Percentiles rank a stretch among this genome's conserved stretches.
Evolutionary conservation across 2,329 filamentous ascomycete genomes (phyloP).

Genomic region (Chrysoporthe deuterocubensis): DNA sequence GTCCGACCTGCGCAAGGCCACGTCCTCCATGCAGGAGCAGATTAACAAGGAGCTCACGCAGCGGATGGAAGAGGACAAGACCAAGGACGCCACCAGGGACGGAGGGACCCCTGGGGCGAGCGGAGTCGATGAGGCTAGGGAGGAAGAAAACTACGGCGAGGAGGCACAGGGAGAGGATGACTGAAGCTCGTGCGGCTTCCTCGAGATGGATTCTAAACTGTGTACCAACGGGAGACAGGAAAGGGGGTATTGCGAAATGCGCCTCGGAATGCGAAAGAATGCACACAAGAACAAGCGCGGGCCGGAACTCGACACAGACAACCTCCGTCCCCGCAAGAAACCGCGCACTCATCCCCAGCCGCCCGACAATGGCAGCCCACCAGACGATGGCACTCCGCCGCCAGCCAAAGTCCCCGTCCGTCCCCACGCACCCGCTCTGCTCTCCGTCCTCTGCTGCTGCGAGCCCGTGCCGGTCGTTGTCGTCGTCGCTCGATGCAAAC

Average conservation of each 20-base stretch:
- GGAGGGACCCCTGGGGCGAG: constrained; percentile 30
- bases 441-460: constrained; percentile 2
- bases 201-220: background rate
- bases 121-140: constrained; percentile 56
- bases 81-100: constrained; percentile 43
- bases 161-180: constrained; percentile 73
- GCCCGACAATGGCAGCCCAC: background rate
- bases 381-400: background rate
- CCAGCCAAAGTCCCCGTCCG: background rate
- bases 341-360: constrained; percentile 9
- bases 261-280: constrained; percentile 7
- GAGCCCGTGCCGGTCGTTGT: constrained; percentile 26
- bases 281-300: background rate
- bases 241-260: constrained; percentile 25
- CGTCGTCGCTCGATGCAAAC: constrained; percentile 54
- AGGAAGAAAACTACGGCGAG: constrained; percentile 85
- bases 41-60: constrained; percentile 74
- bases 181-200: constrained; percentile 26
- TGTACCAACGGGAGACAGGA: constrained; percentile 9
- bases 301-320: constrained; percentile 1
- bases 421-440: constrained; percentile 15
- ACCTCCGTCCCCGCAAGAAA: background rate
- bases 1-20: constrained; percentile 58
- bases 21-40: constrained; percentile 62
- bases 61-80: constrained; percentile 76